A percentile compares a stretch with the other conserved stretches of the same genome.
These are phyloP conservation scores for Paracoccidioides lutzii DNA, from an alignment of 2,329 filamentous ascomycete species.

Conservation along the genomic window DNA sequence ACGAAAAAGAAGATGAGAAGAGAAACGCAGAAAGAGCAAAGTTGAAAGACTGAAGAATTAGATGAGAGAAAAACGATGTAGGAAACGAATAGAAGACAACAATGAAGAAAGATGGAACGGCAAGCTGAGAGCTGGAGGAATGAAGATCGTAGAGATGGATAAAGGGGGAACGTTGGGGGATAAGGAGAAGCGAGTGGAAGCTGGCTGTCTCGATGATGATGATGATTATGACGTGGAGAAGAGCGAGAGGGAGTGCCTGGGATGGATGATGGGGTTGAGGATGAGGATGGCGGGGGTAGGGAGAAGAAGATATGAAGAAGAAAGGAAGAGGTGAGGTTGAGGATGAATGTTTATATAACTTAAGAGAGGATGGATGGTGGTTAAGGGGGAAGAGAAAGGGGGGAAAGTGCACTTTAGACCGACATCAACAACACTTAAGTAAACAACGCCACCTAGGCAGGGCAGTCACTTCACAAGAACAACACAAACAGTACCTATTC, in stretches of 20 bases:
- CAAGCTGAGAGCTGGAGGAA: conserved; percentile 4
- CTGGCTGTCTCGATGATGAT: not conserved
- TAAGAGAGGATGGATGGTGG: conserved; percentile 10
- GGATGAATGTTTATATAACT: no score
- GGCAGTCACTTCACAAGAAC: not conserved
- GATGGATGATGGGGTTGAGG: conserved; percentile 12
- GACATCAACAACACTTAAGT: not conserved
- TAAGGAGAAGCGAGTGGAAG: conserved; percentile 43
- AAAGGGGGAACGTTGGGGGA: conserved; percentile 43
- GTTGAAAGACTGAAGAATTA: conserved; percentile 40
- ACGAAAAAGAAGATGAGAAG: conserved; percentile 19
- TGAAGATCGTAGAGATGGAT: conserved; percentile 19
- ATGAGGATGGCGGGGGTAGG: conserved; percentile 12
- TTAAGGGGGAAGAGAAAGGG: conserved; percentile 10
- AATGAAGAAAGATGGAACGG: conserved; percentile 14
- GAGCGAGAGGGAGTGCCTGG: conserved; percentile 12
- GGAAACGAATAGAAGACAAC: conserved; percentile 48
- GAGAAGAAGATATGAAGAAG: conserved; percentile 10
- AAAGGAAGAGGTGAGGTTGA: not conserved
- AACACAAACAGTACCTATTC: not conserved
- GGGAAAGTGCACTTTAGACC: not conserved
- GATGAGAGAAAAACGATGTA: conserved; percentile 47
- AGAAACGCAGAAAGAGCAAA: not conserved
- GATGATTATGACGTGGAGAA: conserved; percentile 14
- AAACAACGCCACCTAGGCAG: no score